A percentile compares a stretch with the other conserved stretches of the same genome.
phyloP scores from a whole-genome alignment of 1,284 basidiomycete genomes.

The Mycena citricolor region DNA sequence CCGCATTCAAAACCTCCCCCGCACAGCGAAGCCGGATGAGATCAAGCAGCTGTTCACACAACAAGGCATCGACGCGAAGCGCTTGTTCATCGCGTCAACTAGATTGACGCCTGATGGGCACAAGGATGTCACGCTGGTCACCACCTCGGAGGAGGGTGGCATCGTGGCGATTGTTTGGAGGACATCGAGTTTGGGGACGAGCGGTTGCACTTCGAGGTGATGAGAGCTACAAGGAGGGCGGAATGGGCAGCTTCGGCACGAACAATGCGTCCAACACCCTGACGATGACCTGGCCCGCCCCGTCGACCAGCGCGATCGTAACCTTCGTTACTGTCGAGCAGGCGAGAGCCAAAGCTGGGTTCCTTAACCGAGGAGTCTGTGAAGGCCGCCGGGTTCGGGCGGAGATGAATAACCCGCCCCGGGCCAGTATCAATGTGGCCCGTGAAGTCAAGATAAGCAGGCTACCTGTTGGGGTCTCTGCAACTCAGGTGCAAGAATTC shows the following conservation, averaged over 20 bases:
- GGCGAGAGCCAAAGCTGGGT: slow-evolving; percentile 31
- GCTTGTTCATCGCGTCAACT: slow-evolving; percentile 34
- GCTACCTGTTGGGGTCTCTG: slow-evolving; percentile 27
- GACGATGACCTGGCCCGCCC: slow-evolving; percentile 44
- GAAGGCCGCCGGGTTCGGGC: slow-evolving; percentile 43
- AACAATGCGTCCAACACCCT: slow-evolving; percentile 35
- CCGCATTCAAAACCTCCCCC: slow-evolving; percentile 42
- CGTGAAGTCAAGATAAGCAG: slow-evolving; percentile 38
- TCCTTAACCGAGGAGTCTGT: slow-evolving; percentile 34
- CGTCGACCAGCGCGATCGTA: slow-evolving; percentile 39
- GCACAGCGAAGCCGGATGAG: slow-evolving; percentile 35
- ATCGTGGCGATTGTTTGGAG: slow-evolving; percentile 39
- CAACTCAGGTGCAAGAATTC: slow-evolving; percentile 23
- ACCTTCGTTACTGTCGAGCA: slow-evolving; percentile 33
- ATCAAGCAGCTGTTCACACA: slow-evolving; percentile 39
- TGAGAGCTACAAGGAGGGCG: slow-evolving; percentile 35
- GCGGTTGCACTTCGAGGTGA: slow-evolving; percentile 38
- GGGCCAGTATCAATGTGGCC: slow-evolving; percentile 26
- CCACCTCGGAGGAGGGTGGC: slow-evolving; percentile 37
- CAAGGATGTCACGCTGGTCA: slow-evolving; percentile 40
- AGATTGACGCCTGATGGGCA: slow-evolving; percentile 25
- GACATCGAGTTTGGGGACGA: slow-evolving; percentile 44
- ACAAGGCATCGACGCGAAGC: slow-evolving; percentile 35
- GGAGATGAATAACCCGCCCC: slow-evolving; percentile 38
- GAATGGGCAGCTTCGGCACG: no score